Evolutionary conservation across 371 early-diverging fungal species (phyloP).

Genomic region (Rhizopus arrhizus): DNA sequence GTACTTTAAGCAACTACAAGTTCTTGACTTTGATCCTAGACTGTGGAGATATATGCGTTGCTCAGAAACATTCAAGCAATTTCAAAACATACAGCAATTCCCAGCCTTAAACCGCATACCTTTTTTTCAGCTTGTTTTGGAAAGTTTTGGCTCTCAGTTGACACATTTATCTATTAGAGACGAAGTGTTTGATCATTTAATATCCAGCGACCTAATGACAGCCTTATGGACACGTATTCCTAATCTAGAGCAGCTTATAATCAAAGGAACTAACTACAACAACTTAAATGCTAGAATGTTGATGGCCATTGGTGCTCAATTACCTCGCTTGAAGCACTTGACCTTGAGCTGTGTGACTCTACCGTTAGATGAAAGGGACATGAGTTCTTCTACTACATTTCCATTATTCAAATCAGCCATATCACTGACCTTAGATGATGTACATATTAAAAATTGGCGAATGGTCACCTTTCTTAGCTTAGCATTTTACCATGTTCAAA

Average conservation of each 20-base stretch:
- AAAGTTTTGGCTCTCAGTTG: constrained; percentile 17
- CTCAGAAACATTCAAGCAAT: background rate
- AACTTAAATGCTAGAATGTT: constrained; percentile 23
- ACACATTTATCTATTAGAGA: constrained; percentile 26
- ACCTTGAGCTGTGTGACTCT: constrained; percentile 24
- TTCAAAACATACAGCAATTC: constrained; percentile 15
- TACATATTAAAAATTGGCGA: constrained; percentile 26
- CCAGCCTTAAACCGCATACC: constrained; percentile 12
- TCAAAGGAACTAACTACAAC: constrained; percentile 16
- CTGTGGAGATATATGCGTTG: constrained; percentile 32
- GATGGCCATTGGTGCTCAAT: constrained; percentile 28
- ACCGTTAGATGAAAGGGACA: constrained; percentile 20
- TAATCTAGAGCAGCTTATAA: constrained; percentile 15
- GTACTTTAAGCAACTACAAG: constrained; percentile 13
- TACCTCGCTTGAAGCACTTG: constrained; percentile 21
- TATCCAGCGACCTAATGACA: constrained; percentile 12
- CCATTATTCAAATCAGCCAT: constrained; percentile 24
- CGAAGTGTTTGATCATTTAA: constrained; percentile 10
- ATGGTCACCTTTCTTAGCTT: constrained; percentile 28
- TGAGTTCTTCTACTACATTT: constrained; percentile 22
- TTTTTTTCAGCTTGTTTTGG: constrained; percentile 9
- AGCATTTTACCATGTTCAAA: constrained; percentile 28
- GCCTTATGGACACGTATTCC: constrained; percentile 25
- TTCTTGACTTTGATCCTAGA: constrained; percentile 28
- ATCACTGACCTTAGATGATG: constrained; percentile 24